Percentiles rank a stretch among this genome's conserved stretches.
Evolutionary conservation across 345 rosid genomes (phyloP).

Genomic region (Melaleuca quinquenervia): DNA sequence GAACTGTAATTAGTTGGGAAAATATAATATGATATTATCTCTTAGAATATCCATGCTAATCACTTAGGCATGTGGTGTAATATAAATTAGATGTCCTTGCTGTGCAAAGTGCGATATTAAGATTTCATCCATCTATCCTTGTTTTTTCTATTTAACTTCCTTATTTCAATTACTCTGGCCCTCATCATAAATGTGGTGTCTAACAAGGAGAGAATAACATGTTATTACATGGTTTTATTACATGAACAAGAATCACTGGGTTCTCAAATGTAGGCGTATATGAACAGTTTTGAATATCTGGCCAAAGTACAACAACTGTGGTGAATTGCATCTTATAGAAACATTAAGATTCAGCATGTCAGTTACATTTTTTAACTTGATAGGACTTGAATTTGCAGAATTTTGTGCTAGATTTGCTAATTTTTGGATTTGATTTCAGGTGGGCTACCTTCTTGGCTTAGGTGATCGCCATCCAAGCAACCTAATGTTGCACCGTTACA

Average conservation of each 20-base stretch:
- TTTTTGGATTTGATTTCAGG: constrained; percentile 39
- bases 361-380: background rate
- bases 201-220: background rate
- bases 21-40: background rate
- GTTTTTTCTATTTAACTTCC: background rate
- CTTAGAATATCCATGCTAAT: background rate
- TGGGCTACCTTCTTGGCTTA: constrained; percentile 96
- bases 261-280: background rate
- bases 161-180: background rate
- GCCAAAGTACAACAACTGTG: background rate
- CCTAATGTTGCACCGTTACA: constrained; percentile 86
- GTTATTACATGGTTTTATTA: background rate
- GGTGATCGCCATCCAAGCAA: constrained; percentile 99
- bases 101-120: background rate
- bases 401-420: background rate
- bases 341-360: background rate
- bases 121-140: background rate
- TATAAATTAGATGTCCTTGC: background rate
- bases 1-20: background rate
- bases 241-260: background rate
- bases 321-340: background rate
- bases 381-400: background rate
- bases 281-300: background rate
- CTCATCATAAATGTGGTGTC: background rate
- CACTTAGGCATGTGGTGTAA: background rate